Percentiles rank a stretch among this genome's conserved stretches.
Evolutionary conservation across 1,284 basidiomycete species (phyloP).

Genomic region (Flammula alnicola): DNA sequence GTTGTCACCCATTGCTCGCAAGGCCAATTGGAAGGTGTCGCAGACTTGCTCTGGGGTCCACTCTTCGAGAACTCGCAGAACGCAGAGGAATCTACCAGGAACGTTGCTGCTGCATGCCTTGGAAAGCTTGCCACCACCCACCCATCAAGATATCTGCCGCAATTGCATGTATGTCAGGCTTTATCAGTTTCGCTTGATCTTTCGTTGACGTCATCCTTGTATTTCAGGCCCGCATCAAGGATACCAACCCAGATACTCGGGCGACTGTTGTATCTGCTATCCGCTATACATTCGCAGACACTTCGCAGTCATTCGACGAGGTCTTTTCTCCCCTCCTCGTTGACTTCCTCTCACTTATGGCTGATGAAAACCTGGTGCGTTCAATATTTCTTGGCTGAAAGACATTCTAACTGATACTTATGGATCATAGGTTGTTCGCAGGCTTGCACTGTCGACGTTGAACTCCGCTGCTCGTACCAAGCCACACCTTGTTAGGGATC

Average conservation of each 20-base stretch:
- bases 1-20: constrained; percentile 91
- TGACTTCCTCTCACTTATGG: constrained; percentile 89
- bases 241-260: constrained; percentile 72
- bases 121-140: constrained; percentile 94
- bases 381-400: background rate
- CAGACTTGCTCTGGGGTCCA: constrained; percentile 89
- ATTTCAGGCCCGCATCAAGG: constrained; percentile 65
- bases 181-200: background rate
- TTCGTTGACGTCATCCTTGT: background rate
- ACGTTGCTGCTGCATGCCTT: constrained; percentile 95
- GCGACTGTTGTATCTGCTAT: constrained; percentile 94
- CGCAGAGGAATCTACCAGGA: constrained; percentile 89
- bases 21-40: constrained; percentile 82
- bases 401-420: background rate
- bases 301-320: constrained; percentile 84
- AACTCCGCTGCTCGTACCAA: constrained; percentile 97
- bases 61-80: constrained; percentile 86
- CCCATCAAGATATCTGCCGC: constrained; percentile 86
- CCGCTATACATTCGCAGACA: constrained; percentile 94
- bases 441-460: constrained; percentile 85
- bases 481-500: constrained; percentile 88
- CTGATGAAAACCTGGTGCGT: constrained; percentile 83
- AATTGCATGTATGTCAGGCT: constrained; percentile 73
- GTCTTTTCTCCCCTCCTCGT: constrained; percentile 84
- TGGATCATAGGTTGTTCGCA: constrained; percentile 74